Percentiles rank a stretch among this genome's conserved stretches.
These are phyloP conservation scores for Neoboletus subvelutipes DNA, from an alignment of 768 basidiomycete species.

Conservation along the genomic window DNA sequence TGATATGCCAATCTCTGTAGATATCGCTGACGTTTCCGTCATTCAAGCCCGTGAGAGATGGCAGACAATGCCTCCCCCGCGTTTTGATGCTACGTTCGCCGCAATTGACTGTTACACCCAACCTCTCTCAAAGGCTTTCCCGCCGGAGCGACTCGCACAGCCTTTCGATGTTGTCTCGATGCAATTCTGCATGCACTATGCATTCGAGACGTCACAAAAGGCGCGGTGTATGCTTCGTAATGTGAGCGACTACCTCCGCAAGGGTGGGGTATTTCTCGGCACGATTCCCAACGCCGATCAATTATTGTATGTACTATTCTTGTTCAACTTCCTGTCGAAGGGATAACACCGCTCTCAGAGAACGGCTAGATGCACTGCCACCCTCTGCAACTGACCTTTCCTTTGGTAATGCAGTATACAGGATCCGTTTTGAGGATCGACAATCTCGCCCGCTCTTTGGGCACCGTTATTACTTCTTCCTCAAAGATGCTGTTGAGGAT, in stretches of 20 bases:
- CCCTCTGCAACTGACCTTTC: conserved; percentile 63
- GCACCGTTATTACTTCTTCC: conserved; percentile 91
- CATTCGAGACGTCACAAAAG: conserved; percentile 88
- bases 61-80: conserved; percentile 47
- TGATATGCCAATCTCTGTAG: conserved; percentile 39
- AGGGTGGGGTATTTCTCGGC: conserved; percentile 93
- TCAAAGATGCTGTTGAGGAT: conserved; percentile 93
- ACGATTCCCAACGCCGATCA: conserved; percentile 90
- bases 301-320: conserved; percentile 61
- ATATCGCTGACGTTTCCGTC: conserved; percentile 87
- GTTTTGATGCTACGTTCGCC: conserved; percentile 79
- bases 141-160: conserved; percentile 54
- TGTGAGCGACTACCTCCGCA: conserved; percentile 72
- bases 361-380: conserved; percentile 69
- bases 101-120: conserved; percentile 87
- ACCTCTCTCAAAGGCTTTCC: conserved; percentile 66
- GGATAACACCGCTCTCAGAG: conserved; percentile 43
- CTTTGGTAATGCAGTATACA: conserved; percentile 92
- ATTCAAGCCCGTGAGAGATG: conserved; percentile 83
- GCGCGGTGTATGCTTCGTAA: conserved; percentile 92
- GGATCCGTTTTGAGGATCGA: conserved; percentile 80
- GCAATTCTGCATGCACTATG: conserved; percentile 99
- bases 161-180: conserved; percentile 95
- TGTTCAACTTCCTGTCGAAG: conserved; percentile 3
- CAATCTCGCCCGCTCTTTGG: conserved; percentile 68